A percentile compares a stretch with the other conserved stretches of the same genome.
These are phyloP conservation scores for Thozetella sp. DNA, from an alignment of 495 filamentous ascomycete species.

Conservation along the genomic window DNA sequence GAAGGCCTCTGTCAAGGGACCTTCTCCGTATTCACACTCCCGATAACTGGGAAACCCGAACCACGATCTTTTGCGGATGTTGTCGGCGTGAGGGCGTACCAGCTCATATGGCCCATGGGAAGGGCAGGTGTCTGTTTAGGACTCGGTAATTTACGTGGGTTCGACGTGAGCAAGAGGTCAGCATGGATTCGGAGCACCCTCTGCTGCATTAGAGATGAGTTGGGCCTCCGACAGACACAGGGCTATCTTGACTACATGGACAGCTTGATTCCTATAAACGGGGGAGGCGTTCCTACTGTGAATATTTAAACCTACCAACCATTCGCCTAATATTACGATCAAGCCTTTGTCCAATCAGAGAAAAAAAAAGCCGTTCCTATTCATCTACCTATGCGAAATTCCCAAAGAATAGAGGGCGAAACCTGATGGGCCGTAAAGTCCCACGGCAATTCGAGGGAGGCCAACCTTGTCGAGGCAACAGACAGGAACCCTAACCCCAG, in stretches of 20 bases:
- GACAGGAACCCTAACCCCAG: background rate
- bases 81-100: background rate
- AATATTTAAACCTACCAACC: no score
- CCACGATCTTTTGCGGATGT: background rate
- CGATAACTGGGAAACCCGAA: background rate
- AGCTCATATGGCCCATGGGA: background rate
- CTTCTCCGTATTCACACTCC: background rate
- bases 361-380: no score
- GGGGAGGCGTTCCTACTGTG: no score
- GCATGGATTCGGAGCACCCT: background rate
- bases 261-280: no score
- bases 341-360: no score
- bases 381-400: no score
- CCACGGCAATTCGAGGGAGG: no score
- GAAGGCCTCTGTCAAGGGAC: background rate
- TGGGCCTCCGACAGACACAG: background rate
- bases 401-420: no score
- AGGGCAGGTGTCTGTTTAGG: background rate
- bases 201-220: background rate
- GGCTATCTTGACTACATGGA: background rate
- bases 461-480: background rate
- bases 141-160: background rate
- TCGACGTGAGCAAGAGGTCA: background rate
- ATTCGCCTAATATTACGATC: no score
- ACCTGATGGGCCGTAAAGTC: no score